These are phyloP conservation scores for Cucumis cinereus DNA, from an alignment of 306 rosid genomes.

Conservation along the genomic window DNA sequence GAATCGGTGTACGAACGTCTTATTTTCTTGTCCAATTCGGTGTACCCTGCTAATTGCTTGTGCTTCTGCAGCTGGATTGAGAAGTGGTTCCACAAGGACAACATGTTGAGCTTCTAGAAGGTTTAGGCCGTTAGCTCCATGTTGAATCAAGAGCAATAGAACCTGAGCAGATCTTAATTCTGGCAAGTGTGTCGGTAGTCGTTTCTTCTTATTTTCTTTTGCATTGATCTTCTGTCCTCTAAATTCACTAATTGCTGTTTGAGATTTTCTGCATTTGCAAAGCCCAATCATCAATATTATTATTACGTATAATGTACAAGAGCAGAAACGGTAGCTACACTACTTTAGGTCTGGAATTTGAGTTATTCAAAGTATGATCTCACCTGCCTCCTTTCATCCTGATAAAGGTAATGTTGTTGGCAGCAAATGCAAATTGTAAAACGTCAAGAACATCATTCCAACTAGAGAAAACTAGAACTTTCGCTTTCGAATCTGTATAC, in stretches of 20 bases:
- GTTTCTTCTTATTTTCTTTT: conserved; percentile 21
- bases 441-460: conserved; percentile 97
- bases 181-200: conserved; percentile 12
- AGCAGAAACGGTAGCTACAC: not conserved
- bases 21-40: conserved; percentile 67
- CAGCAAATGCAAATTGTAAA: conserved; percentile 71
- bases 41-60: conserved; percentile 92
- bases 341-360: not conserved
- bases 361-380: not conserved
- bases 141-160: conserved; percentile 71
- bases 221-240: conserved; percentile 38
- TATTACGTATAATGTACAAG: not conserved
- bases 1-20: conserved; percentile 79
- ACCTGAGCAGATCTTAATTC: conserved; percentile 46
- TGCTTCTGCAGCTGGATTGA: conserved; percentile 94
- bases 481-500: conserved; percentile 54
- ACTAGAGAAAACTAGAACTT: conserved; percentile 86
- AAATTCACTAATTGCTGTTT: conserved; percentile 65
- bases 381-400: conserved; percentile 99
- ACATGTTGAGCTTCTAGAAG: conserved; percentile 93
- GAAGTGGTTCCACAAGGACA: conserved; percentile 81
- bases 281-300: conserved; percentile 12
- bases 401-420: conserved; percentile 45
- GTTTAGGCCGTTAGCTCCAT: conserved; percentile 94
- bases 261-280: conserved; percentile 58